Evolutionary conservation across 2,329 filamentous ascomycete genomes (phyloP), one percentile per base, ranked within the genome.

Genomic region (Calonectria naviculata): DNA sequence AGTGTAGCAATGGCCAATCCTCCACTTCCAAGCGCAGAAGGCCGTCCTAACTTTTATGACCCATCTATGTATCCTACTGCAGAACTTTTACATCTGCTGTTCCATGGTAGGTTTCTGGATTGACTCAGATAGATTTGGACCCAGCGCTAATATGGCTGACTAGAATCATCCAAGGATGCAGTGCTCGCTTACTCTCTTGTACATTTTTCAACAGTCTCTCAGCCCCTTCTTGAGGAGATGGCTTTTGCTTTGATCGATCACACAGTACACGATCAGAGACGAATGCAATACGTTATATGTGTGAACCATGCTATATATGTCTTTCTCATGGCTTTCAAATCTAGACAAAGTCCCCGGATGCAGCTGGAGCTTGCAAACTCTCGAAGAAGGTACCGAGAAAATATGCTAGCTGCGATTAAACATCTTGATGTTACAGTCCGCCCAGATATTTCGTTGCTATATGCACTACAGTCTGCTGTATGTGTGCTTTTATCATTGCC

Each of bases 381-480:
- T n/a, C 58, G 28, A 17, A 24, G 17, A 28, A 62, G 21, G 19
- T 62, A 62, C 29, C 58, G 26, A 31, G 58, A 62, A 17, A 62
- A 46, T 29, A 62, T 62, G 36, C 29, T 62, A 3, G n/a, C 58
- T 12, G 26, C 34, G 5, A 44, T 62, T 7, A 15, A 24, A n/a
- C 58, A 62, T 12, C 58, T 62, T 5, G 58, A 62, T 21, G 44
- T 41, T 15, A 24, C 21, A 31, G 28, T 62, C 10, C 21, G 36
- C 19, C 38, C 58, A 12, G 58, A 62, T 31, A 46, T 15, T 10
- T 38, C 36, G 15, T 26, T 62, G 24, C 13, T 62, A 26, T 62
- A 62, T 31, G 58, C 58, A 13, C 58, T 62, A 15, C 58, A 62
- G 31, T 62, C 58, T n/a, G 58, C 58, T 24, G 58, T 62, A 62